phyloP scores from a whole-genome alignment of 2,329 filamentous ascomycete species.

The Fusarium oligoseptatum region DNA sequence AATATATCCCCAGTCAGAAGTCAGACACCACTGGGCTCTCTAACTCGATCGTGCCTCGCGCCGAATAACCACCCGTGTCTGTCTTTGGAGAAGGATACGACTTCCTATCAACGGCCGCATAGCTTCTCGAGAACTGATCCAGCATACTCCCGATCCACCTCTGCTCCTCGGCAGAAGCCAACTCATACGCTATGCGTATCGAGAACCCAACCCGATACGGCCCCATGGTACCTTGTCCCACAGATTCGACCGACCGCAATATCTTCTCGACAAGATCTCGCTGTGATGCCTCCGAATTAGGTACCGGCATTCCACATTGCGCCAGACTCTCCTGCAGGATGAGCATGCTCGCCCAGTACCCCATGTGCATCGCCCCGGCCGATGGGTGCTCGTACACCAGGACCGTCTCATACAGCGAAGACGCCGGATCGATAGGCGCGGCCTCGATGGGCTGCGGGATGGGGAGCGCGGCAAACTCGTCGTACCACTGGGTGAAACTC shows the following conservation, averaged over 20 bases:
- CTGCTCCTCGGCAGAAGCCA: slow-evolving; percentile 52
- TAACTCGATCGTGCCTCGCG: background rate
- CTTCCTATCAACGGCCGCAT: slow-evolving; percentile 51
- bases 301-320: slow-evolving; percentile 48
- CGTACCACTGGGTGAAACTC: slow-evolving; percentile 52
- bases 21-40: background rate
- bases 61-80: slow-evolving; percentile 18
- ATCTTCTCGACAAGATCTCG: slow-evolving; percentile 49
- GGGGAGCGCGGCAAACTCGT: slow-evolving; percentile 43
- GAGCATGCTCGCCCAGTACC: slow-evolving; percentile 56
- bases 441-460: slow-evolving; percentile 45
- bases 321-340: slow-evolving; percentile 55
- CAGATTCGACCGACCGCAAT: slow-evolving; percentile 54
- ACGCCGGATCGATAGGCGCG: slow-evolving; percentile 45
- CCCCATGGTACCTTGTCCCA: slow-evolving; percentile 55
- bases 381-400: slow-evolving; percentile 50
- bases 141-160: slow-evolving; percentile 52
- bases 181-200: slow-evolving; percentile 56
- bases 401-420: slow-evolving; percentile 51
- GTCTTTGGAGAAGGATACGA: slow-evolving; percentile 44
- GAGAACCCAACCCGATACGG: slow-evolving; percentile 54
- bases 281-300: slow-evolving; percentile 45
- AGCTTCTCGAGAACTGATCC: slow-evolving; percentile 48
- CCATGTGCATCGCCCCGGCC: slow-evolving; percentile 53
- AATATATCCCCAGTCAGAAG: background rate